Base-by-base conservation (phyloP, 495 filamentous ascomycete genomes). In the Penicillium ochrochloron region DNA sequence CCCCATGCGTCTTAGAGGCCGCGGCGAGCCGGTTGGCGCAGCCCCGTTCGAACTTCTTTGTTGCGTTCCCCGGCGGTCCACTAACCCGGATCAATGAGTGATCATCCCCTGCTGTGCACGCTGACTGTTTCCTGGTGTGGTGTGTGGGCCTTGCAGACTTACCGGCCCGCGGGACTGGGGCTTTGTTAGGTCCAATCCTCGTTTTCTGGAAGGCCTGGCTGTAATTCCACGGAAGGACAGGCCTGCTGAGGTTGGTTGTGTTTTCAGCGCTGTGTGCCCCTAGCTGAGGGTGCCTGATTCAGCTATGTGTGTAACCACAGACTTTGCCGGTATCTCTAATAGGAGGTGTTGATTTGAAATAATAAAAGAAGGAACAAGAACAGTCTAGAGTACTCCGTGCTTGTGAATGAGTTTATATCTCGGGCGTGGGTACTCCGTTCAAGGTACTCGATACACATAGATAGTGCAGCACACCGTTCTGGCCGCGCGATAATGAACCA, bases 121-220 rank as follows among this genome's bases (percentile, higher is more conserved):
- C 48, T n/a, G 48, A 29, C 23, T 27, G 23, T 31, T 31, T 29
- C 48, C 48, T 51, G 48, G 48, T 29, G 48, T 25, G 48, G 48
- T 52, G 14, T 25, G 48, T 52, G 48, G 48, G 48, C 48, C 48
- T 52, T 52, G 25, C 25, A 52, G 23, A 52, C 25, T 52, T 52
- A 10, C 48, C 48, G 15, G 48, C 27, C 48, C 23, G 27, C 48
- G 8, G 48, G 25, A 52, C 48, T 52, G 27, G 48, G 48, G 48
- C 48, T 52, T 52, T 52, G 48, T 52, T 52, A 21, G 48, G 23
- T 52, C 44, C 12, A 6, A 51, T 12, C 0, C 48, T 31, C 48
- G 5, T 15, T 52, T 52, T 52, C 48, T 52, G 48, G 48, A 52
- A 52, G 48, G 48, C 25, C 5, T 17, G 23, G 48, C 48, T 14